A percentile compares a stretch with the other conserved stretches of the same genome.
Conservation (phyloP, 2,329 filamentous ascomycete species). For the Trichoderma arundinaceum region DNA sequence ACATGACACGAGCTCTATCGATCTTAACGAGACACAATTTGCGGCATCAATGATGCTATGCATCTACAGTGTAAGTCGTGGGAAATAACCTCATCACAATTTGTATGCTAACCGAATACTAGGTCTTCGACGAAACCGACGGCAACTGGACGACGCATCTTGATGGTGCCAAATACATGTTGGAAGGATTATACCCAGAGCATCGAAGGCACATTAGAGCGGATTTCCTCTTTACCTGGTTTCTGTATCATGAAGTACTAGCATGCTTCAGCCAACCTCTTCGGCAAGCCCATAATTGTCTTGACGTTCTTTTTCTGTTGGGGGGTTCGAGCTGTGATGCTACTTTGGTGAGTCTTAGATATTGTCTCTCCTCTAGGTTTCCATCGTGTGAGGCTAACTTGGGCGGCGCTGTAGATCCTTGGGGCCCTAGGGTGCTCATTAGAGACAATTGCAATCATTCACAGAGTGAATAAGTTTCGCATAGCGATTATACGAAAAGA, state of each 20-base stretch:
- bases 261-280: constrained; percentile 50
- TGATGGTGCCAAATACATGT: constrained; percentile 49
- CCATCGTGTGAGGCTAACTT: background rate
- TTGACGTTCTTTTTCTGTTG: constrained; percentile 28
- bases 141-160: constrained; percentile 54
- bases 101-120: background rate
- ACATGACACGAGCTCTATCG: constrained; percentile 37
- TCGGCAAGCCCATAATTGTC: constrained; percentile 16
- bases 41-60: constrained; percentile 58
- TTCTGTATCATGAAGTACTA: constrained; percentile 54
- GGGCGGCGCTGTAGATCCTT: constrained; percentile 47
- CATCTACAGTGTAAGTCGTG: constrained; percentile 51
- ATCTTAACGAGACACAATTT: constrained; percentile 47
- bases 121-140: constrained; percentile 57
- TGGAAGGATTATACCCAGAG: constrained; percentile 40
- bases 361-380: background rate
- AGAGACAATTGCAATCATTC: constrained; percentile 53
- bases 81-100: background rate
- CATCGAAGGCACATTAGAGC: constrained; percentile 37
- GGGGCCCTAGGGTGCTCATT: constrained; percentile 55
- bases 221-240: constrained; percentile 53
- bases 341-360: constrained; percentile 27
- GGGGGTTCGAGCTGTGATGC: constrained; percentile 27
- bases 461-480: constrained; percentile 49
- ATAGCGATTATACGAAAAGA: constrained; percentile 24